A percentile compares a stretch with the other conserved stretches of the same genome.
phyloP scores from a whole-genome alignment of 768 basidiomycete genomes.

The Pleurotus sapidus region DNA sequence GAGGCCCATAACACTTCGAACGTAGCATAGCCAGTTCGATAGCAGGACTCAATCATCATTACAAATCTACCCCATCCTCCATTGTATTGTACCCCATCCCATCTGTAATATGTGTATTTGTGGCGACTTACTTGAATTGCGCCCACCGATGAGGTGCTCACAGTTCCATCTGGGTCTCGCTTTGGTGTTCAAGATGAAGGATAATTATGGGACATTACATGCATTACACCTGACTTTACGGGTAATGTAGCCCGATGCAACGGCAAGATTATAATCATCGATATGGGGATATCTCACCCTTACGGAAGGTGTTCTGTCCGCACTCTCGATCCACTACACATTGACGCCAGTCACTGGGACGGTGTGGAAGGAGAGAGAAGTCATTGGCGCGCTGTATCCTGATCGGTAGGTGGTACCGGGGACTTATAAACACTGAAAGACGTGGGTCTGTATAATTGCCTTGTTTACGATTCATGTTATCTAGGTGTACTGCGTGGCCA shows the following conservation, averaged over 20 bases:
- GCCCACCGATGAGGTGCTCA: background rate
- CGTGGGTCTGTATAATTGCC: conserved; percentile 39
- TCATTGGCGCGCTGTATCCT: conserved; percentile 63
- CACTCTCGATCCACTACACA: conserved; percentile 85
- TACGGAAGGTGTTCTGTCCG: conserved; percentile 93
- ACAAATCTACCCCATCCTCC: background rate
- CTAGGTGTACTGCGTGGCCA: no score
- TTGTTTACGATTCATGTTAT: no score
- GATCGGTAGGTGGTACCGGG: conserved; percentile 46
- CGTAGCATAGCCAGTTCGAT: background rate
- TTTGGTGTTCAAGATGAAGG: conserved; percentile 70
- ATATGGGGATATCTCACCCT: conserved; percentile 95
- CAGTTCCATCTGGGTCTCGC: no score
- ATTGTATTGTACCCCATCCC: background rate
- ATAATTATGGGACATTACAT: conserved; percentile 99
- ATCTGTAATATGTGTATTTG: background rate
- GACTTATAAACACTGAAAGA: conserved; percentile 17
- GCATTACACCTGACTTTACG: conserved; percentile 88
- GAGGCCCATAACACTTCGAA: no score
- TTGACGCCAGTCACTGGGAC: conserved; percentile 54
- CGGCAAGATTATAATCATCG: conserved; percentile 94
- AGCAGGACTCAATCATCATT: background rate
- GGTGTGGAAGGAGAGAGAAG: conserved; percentile 60
- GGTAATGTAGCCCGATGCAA: conserved; percentile 83
- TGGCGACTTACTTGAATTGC: background rate